Evolutionary conservation across 2,329 filamentous ascomycete genomes (phyloP), one percentile per base, ranked within the genome.

Genomic region (Phyllosticta citribraziliensis): DNA sequence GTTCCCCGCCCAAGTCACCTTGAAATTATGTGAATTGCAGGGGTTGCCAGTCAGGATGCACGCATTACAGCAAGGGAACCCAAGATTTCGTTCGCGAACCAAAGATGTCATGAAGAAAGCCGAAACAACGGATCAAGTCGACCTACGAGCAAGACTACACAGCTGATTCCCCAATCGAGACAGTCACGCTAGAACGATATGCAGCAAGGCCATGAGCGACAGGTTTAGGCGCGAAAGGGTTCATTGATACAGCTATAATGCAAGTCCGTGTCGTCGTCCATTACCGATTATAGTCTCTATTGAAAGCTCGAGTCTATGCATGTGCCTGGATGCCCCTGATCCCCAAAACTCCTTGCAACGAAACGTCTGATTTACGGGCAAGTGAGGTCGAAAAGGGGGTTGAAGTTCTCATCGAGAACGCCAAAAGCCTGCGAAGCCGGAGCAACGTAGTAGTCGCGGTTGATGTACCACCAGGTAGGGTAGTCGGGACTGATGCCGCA

Each of bases 141-240:
- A 22, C 22, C 22, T 3, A 30, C 9, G 5, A 30, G 27, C 6
- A 30, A 10, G 27, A 30, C 27, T 8, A 6, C 6, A 30, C 2
- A 27, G 25, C 9, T 27, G 27, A 30, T 30, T 10, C 2, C 6
- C 27, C 5, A 30, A 30, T 3, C 27, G 8, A 30, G 3, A 30
- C 3, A 30, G 8, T 30, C 27, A 30, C 27, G 27, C 27, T 8
- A 6, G 1, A 30, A 30, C 5, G 6, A 30, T 30, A 5, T 6
- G 5, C 27, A 40, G 11, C 33, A 25, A 25, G n/a, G n/a, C 22
- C 51, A 53, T 71, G 73, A 73, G 65, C 71, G 73, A 67, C 67
- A 67, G 67, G 71, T 70, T 69, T 62, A 63, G 60, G 71, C 71
- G 69, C 70, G 65, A 69, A 66, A 40, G 33, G 33, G 69, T 70